These are phyloP conservation scores for Diaporthe velutina DNA, from an alignment of 2,329 filamentous ascomycete genomes.

Conservation along the genomic window DNA sequence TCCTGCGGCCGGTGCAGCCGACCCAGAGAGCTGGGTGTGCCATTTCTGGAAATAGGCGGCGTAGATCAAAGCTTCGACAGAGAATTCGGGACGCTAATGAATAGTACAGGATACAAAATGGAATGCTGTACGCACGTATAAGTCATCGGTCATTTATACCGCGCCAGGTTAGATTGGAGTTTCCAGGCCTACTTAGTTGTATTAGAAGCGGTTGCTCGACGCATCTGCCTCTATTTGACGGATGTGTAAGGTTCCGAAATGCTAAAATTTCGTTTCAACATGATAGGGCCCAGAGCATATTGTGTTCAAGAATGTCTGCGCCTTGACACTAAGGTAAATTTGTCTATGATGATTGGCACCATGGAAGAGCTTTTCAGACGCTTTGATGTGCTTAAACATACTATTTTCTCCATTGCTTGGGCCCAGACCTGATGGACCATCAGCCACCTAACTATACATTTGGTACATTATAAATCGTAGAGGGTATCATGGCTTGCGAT, in stretches of 20 bases:
- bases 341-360: too few relatives aligned
- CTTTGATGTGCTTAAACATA: not conserved
- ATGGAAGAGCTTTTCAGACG: not conserved
- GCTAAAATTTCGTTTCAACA: not conserved
- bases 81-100: not conserved
- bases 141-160: rapidly evolving
- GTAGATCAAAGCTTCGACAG: not conserved
- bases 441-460: not conserved
- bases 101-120: not conserved
- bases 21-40: not conserved
- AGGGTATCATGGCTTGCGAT: not conserved
- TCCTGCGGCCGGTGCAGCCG: not conserved
- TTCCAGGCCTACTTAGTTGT: not conserved
- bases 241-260: not conserved
- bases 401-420: not conserved
- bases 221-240: not conserved
- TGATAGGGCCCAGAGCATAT: not conserved
- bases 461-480: not conserved
- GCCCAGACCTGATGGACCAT: too few relatives aligned
- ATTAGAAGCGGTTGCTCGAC: too few relatives aligned
- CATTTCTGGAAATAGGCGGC: not conserved
- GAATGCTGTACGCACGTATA: not conserved
- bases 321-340: not conserved
- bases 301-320: not conserved
- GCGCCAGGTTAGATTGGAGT: not conserved